Evolutionary conservation across 2,329 filamentous ascomycete species (phyloP), one percentile per base, ranked within the genome.

Genomic region (Colletotrichum sp.): DNA sequence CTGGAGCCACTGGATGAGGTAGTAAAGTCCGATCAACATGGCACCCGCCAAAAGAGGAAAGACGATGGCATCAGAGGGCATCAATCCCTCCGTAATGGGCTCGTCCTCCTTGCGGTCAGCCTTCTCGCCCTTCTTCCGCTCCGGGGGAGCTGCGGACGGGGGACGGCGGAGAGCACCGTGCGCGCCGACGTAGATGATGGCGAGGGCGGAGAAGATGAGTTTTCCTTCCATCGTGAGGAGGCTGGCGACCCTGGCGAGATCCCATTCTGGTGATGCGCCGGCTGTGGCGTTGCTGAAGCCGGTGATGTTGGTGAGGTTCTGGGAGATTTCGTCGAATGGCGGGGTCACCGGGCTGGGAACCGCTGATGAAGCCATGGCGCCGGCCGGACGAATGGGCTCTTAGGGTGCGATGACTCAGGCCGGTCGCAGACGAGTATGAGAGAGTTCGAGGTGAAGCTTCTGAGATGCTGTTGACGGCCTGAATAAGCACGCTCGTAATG

Each of bases 141-240:
- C 86, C 15, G 88, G 82, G 2, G 92, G 90, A 3, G 88, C 93
- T 1, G 96, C 96, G 2, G 96, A 98, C 0, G 94, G 92, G 1
- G 96, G 96, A 22, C 95, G 91, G 16, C 94, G 93, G 24, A 99
- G 90, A 2, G 96, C 94, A n/a, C 94, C 95, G 84, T 98, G 95
- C 10, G 96, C 92, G 64, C 95, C 95, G 7, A 95, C 89, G 84
- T 95, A 97, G 81, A 98, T 98, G 69, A 96, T 95, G 77, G 94
- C 92, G 18, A 98, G 84, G 16, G 96, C 93, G 32, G 95, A 93
- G 75, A 93, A 81, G 72, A 91, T 83, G 62, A 92, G 86, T 77
- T 88, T 87, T 18, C 82, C 73, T 77, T 91, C 86, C 13, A 91
- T 75, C 8, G 70, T 44, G 12, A 74, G 26, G 44, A 73, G 68